A percentile compares a stretch with the other conserved stretches of the same genome.
Evolutionary conservation across 208 protist species (phyloP).

Genomic region (Leishmania tarentolae): DNA sequence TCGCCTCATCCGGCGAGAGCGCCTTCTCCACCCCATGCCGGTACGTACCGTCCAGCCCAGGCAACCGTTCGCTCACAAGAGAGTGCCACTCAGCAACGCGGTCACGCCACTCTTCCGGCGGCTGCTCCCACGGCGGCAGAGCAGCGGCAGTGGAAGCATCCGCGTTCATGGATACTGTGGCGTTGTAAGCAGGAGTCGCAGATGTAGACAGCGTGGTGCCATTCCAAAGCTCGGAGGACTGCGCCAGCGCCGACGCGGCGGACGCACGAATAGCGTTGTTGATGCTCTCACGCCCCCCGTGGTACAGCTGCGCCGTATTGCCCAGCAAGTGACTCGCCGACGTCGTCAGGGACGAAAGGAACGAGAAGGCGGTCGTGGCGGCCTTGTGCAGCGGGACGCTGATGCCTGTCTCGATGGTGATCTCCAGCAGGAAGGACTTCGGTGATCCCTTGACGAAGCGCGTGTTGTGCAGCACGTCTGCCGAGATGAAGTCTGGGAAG

Average conservation of each 20-base stretch:
- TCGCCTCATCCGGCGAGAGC: conserved; percentile 51
- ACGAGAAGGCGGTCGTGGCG: conserved; percentile 50
- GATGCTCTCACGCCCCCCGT: conserved; percentile 54
- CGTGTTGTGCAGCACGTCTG: conserved; percentile 29
- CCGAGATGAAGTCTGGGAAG: conserved; percentile 60
- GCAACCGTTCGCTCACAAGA: conserved; percentile 48
- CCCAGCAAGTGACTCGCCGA: conserved; percentile 58
- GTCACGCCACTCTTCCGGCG: conserved; percentile 59
- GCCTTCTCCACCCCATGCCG: conserved; percentile 56
- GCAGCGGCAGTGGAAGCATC: not conserved
- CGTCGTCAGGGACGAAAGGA: conserved; percentile 59
- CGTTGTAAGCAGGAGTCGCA: not conserved
- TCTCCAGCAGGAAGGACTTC: conserved; percentile 38
- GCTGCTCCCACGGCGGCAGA: conserved; percentile 57
- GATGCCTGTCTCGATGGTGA: conserved; percentile 66
- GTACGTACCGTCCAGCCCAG: conserved; percentile 62
- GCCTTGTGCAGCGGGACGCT: conserved; percentile 67
- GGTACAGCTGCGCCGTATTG: conserved; percentile 40
- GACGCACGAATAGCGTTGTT: not conserved
- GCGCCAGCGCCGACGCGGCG: not conserved
- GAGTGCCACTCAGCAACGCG: conserved; percentile 57
- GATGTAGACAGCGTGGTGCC: not conserved
- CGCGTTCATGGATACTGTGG: not conserved
- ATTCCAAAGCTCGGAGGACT: conserved; percentile 4
- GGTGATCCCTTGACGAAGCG: conserved; percentile 41